Conservation (phyloP, 768 basidiomycete species). For the Russula sp. region DNA sequence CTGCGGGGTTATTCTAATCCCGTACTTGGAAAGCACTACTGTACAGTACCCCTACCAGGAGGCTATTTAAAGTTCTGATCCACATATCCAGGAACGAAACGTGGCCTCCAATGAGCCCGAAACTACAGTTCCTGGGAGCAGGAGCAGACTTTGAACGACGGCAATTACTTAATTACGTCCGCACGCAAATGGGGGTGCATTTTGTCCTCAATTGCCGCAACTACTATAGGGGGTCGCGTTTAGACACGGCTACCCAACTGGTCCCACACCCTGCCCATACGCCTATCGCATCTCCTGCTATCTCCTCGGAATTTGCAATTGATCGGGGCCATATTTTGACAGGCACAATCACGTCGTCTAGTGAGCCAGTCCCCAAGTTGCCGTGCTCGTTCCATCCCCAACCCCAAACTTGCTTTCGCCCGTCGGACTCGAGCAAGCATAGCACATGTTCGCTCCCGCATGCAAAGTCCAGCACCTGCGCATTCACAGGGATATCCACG, state of each 20-base stretch:
- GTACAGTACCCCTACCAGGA: background rate
- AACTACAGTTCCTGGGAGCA: background rate
- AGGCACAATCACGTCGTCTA: conserved; percentile 47
- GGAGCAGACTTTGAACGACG: background rate
- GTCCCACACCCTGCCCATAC: conserved; percentile 51
- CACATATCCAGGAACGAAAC: background rate
- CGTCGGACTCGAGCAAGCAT: conserved; percentile 23
- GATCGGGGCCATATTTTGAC: conserved; percentile 48
- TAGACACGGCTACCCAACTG: conserved; percentile 38
- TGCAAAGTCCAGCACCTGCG: conserved; percentile 22
- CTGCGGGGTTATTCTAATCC: too few species aligned
- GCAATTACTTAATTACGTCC: background rate
- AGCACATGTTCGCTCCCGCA: conserved; percentile 89
- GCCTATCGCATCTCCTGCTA: conserved; percentile 11
- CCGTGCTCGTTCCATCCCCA: conserved; percentile 99
- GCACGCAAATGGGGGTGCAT: background rate
- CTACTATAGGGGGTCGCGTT: background rate
- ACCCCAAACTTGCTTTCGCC: conserved; percentile 47
- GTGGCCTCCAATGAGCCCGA: background rate
- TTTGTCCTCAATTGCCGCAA: background rate
- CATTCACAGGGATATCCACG: conserved; percentile 32
- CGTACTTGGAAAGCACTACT: background rate
- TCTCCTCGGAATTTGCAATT: background rate
- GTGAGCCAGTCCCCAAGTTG: conserved; percentile 69
- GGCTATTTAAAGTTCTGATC: background rate